Percentiles rank a stretch among this genome's conserved stretches.
Evolutionary conservation across 345 rosid species (phyloP).

Genomic region (Moricandia moricandioides): DNA sequence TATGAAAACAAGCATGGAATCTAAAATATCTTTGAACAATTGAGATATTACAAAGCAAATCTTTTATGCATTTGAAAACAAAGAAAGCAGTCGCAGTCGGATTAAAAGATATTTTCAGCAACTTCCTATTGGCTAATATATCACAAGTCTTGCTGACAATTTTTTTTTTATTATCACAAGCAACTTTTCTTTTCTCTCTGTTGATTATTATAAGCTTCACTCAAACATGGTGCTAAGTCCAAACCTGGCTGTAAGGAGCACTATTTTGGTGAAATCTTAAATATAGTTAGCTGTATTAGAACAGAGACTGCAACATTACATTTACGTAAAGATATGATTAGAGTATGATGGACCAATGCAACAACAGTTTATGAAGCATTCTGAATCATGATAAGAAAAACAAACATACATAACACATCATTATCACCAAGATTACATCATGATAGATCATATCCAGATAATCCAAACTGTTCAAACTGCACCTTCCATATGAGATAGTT

Average conservation of each 20-base stretch:
- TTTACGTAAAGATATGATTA: not conserved
- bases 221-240: too few relatives aligned
- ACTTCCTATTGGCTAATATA: conserved; percentile 10
- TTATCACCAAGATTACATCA: not conserved
- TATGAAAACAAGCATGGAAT: not conserved
- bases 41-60: not conserved
- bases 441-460: conserved; percentile 9
- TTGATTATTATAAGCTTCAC: too few relatives aligned
- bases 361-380: not conserved
- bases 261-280: too few relatives aligned
- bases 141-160: not conserved
- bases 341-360: conserved; percentile 10
- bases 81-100: conserved; percentile 11
- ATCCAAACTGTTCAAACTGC: too few relatives aligned
- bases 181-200: not conserved
- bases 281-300: too few relatives aligned
- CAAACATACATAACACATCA: not conserved
- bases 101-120: not conserved
- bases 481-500: too few relatives aligned
- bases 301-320: not conserved
- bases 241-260: too few relatives aligned
- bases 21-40: conserved; percentile 16
- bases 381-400: not conserved
- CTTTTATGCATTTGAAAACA: not conserved
- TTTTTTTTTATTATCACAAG: not conserved